These are phyloP conservation scores for Trichoderma gamsii DNA, from an alignment of 495 filamentous ascomycete genomes.

Conservation along the genomic window DNA sequence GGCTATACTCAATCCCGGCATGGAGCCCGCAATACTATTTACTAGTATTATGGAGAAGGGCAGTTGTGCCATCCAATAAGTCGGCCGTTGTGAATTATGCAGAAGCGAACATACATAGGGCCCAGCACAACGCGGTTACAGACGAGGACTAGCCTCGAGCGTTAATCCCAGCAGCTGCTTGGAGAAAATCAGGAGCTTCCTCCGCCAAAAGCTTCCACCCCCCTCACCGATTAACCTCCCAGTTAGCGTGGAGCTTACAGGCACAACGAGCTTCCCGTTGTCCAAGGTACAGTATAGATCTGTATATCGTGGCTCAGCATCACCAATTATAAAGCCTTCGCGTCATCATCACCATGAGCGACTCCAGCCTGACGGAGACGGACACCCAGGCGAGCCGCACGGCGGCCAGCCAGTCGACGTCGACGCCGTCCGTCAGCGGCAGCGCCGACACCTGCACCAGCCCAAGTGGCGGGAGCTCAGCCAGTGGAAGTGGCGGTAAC, in stretches of 20 bases:
- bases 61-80: too few relatives aligned
- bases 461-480: not conserved
- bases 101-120: too few relatives aligned
- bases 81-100: too few relatives aligned
- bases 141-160: too few relatives aligned
- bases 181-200: too few relatives aligned
- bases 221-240: not conserved
- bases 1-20: too few relatives aligned
- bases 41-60: too few relatives aligned
- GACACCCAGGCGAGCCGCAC: not conserved
- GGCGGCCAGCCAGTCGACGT: not conserved
- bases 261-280: constrained; percentile 3
- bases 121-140: too few relatives aligned
- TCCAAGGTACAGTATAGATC: too few relatives aligned
- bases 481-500: not conserved
- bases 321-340: not conserved
- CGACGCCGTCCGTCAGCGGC: not conserved
- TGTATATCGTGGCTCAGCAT: not conserved
- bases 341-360: not conserved
- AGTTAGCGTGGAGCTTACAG: not conserved
- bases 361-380: not conserved
- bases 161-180: too few relatives aligned
- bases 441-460: not conserved
- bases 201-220: too few relatives aligned
- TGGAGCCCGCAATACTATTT: too few relatives aligned